Percentiles rank a stretch among this genome's conserved stretches.
phyloP scores from a whole-genome alignment of 257 asterid species.

The Rhazya stricta region DNA sequence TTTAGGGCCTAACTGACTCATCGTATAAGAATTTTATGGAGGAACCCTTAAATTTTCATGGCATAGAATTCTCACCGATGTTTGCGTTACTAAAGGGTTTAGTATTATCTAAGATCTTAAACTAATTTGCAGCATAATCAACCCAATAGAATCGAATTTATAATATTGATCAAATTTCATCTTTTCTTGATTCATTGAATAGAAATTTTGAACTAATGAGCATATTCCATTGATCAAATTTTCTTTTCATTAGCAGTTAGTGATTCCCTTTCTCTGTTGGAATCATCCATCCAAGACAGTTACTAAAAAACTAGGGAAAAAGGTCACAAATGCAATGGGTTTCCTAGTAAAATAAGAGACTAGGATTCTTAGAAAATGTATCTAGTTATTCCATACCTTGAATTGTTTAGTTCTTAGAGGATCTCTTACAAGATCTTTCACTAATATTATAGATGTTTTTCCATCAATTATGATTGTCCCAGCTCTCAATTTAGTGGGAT shows the following conservation, averaged over 20 bases:
- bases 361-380: slow-evolving; percentile 31
- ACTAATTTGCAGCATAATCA: not conserved
- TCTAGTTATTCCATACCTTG: slow-evolving; percentile 36
- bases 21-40: no score
- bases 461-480: not conserved
- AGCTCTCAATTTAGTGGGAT: not conserved
- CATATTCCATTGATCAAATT: slow-evolving; percentile 4
- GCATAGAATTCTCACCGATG: no score
- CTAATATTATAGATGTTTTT: slow-evolving; percentile 17
- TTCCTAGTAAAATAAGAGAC: slow-evolving; percentile 1
- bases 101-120: not conserved
- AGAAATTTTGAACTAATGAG: not conserved
- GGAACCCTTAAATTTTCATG: no score
- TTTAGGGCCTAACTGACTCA: no score
- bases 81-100: not conserved
- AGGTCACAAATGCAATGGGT: slow-evolving; percentile 17
- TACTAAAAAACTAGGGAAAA: slow-evolving; percentile 21
- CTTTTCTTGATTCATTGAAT: slow-evolving; percentile 25
- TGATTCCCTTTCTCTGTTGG: slow-evolving; percentile 27
- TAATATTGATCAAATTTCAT: not conserved
- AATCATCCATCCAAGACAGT: slow-evolving; percentile 41
- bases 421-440: slow-evolving; percentile 34
- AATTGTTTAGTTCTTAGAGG: slow-evolving; percentile 16
- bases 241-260: slow-evolving; percentile 22
- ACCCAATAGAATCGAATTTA: not conserved